Percentiles rank a stretch among this genome's conserved stretches.
Conservation (phyloP, 192 early-diverging fungal genomes). For the Pilobolus umbonatus region DNA sequence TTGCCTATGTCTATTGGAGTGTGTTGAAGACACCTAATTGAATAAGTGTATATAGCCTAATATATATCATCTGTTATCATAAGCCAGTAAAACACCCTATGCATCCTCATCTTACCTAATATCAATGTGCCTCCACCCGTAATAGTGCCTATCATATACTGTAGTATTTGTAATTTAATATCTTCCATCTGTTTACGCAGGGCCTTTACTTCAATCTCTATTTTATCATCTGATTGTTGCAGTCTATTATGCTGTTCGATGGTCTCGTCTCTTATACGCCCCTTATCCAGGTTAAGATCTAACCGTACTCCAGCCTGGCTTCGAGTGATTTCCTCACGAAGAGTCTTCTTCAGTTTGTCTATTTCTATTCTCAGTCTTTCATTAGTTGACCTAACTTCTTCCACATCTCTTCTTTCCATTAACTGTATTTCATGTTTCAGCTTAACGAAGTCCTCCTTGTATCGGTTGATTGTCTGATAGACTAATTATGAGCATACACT, state of each 20-base stretch:
- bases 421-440: slow-evolving; percentile 85
- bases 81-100: neutral
- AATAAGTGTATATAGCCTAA: slow-evolving; percentile 19
- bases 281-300: slow-evolving; percentile 88
- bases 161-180: slow-evolving; percentile 77
- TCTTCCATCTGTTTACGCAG: slow-evolving; percentile 84
- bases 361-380: slow-evolving; percentile 74
- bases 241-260: slow-evolving; percentile 76
- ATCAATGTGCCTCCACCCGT: slow-evolving; percentile 81
- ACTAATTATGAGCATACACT: no score
- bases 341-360: slow-evolving; percentile 74
- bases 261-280: slow-evolving; percentile 80
- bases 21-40: no score
- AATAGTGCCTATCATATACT: slow-evolving; percentile 76
- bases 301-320: slow-evolving; percentile 82
- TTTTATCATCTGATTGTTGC: slow-evolving; percentile 76
- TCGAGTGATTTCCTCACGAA: slow-evolving; percentile 75
- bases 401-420: slow-evolving; percentile 84
- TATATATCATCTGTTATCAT: neutral
- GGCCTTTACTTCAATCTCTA: slow-evolving; percentile 81
- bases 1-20: no score
- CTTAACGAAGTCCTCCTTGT: slow-evolving; percentile 82
- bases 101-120: slow-evolving; percentile 39
- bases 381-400: slow-evolving; percentile 75
- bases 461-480: slow-evolving; percentile 74